A percentile compares a stretch with the other conserved stretches of the same genome.
Evolutionary conservation across 805 yeast genomes (phyloP).

Genomic region (Candida golubevii): DNA sequence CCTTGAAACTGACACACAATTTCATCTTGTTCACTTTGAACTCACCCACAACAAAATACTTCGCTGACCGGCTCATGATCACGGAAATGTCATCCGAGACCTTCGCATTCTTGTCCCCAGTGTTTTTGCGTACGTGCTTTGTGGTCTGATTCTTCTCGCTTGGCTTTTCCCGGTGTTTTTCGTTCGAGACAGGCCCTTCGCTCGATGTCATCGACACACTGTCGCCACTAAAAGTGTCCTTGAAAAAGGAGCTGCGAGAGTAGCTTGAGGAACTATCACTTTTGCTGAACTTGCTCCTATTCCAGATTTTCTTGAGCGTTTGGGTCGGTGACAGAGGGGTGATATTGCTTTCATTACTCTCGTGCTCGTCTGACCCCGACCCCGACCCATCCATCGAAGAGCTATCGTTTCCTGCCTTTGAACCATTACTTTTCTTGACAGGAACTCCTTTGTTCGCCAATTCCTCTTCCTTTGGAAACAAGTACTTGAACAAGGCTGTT

Average conservation of each 20-base stretch:
- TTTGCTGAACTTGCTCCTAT: neutral
- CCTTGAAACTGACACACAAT: constrained; percentile 69
- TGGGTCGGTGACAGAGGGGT: constrained; percentile 2
- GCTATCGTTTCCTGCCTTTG: neutral
- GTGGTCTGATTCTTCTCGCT: neutral
- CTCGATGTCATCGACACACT: constrained; percentile 2
- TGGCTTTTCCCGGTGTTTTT: neutral
- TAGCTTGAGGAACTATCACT: constrained; percentile 1
- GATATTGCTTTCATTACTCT: constrained; percentile 23
- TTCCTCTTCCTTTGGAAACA: constrained; percentile 55
- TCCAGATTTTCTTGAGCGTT: constrained; percentile 4
- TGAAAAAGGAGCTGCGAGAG: neutral
- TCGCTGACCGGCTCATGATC: constrained; percentile 41
- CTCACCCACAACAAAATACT: constrained; percentile 38
- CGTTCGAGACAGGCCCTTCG: neutral
- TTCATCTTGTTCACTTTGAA: constrained; percentile 31
- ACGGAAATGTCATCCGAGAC: constrained; percentile 32
- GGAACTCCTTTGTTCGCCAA: neutral
- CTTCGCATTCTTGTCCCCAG: neutral
- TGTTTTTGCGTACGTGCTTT: neutral
- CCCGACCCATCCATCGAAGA: constrained; percentile 1
- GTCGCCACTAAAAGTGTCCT: constrained; percentile 4
- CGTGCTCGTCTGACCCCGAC: neutral
- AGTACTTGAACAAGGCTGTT: constrained; percentile 55
- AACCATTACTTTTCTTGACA: neutral